phyloP scores from a whole-genome alignment of 345 rosid species.

The Zanthoxylum bungeanum region DNA sequence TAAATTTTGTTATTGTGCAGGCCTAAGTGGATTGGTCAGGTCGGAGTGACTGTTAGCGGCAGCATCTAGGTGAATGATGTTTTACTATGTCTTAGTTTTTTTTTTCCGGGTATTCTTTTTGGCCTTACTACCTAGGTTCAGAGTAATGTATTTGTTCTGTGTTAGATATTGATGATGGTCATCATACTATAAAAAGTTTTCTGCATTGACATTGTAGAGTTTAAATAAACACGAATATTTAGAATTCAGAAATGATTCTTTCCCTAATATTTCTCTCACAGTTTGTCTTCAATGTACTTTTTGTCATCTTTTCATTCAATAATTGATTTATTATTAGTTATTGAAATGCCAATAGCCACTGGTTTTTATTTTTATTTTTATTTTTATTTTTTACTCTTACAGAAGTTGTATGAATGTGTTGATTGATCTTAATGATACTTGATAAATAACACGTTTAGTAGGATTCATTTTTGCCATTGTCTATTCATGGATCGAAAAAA shows the following conservation, averaged over 20 bases:
- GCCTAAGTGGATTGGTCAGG: constrained; percentile 7
- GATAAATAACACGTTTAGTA: no score
- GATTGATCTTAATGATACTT: no score
- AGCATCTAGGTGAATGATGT: constrained; percentile 3
- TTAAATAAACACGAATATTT: constrained; percentile 22
- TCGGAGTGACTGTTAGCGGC: neutral
- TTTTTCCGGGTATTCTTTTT: neutral
- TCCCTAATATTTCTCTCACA: neutral
- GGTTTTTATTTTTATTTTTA: no score
- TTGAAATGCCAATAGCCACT: no score
- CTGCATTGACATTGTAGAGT: constrained; percentile 24
- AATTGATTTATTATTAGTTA: no score
- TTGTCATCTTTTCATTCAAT: no score
- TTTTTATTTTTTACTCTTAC: no score
- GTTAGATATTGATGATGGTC: constrained; percentile 26
- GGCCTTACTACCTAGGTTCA: constrained; percentile 8
- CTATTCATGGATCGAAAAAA: no score
- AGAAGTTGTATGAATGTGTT: no score
- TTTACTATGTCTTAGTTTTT: constrained; percentile 4
- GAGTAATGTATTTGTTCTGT: constrained; percentile 26
- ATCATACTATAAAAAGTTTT: constrained; percentile 19
- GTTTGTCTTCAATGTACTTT: no score
- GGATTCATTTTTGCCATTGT: no score
- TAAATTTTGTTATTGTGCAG: constrained; percentile 10
- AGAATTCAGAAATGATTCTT: neutral